A percentile compares a stretch with the other conserved stretches of the same genome.
These are phyloP conservation scores for Triadica sebifera DNA, from an alignment of 345 rosid species.

Conservation along the genomic window DNA sequence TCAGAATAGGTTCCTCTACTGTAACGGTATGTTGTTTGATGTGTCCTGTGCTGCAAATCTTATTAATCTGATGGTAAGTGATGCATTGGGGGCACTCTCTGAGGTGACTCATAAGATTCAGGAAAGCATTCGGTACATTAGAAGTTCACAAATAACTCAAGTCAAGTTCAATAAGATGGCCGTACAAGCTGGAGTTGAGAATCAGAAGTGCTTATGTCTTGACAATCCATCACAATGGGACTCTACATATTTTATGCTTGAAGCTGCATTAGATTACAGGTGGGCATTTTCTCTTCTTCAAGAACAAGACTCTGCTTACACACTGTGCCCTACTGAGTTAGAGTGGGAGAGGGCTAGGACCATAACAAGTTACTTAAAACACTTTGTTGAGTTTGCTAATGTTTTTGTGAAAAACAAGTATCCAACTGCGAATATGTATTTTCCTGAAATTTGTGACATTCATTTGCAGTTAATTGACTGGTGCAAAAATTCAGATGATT, in stretches of 20 bases:
- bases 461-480: slow-evolving; percentile 66
- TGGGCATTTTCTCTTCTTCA: slow-evolving; percentile 43
- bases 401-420: slow-evolving; percentile 44
- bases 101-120: slow-evolving; percentile 50
- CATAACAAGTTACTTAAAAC: slow-evolving; percentile 47
- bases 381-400: slow-evolving; percentile 53
- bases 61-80: slow-evolving; percentile 56
- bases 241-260: slow-evolving; percentile 63
- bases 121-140: slow-evolving; percentile 46
- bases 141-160: slow-evolving; percentile 46
- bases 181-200: slow-evolving; percentile 38
- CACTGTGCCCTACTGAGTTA: slow-evolving; percentile 50
- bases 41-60: slow-evolving; percentile 55
- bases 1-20: slow-evolving; percentile 61
- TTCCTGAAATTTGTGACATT: slow-evolving; percentile 62
- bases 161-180: slow-evolving; percentile 42
- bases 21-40: slow-evolving; percentile 64
- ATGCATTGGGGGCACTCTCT: slow-evolving; percentile 44
- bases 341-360: slow-evolving; percentile 58
- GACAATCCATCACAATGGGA: slow-evolving; percentile 61
- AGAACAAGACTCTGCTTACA: slow-evolving; percentile 36
- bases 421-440: slow-evolving; percentile 57
- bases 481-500: slow-evolving; percentile 63
- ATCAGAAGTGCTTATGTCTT: slow-evolving; percentile 40
- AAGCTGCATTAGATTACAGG: slow-evolving; percentile 50